Evolutionary conservation across 2,329 filamentous ascomycete genomes (phyloP), one percentile per base, ranked within the genome.

Genomic region (Fusarium euwallaceae): DNA sequence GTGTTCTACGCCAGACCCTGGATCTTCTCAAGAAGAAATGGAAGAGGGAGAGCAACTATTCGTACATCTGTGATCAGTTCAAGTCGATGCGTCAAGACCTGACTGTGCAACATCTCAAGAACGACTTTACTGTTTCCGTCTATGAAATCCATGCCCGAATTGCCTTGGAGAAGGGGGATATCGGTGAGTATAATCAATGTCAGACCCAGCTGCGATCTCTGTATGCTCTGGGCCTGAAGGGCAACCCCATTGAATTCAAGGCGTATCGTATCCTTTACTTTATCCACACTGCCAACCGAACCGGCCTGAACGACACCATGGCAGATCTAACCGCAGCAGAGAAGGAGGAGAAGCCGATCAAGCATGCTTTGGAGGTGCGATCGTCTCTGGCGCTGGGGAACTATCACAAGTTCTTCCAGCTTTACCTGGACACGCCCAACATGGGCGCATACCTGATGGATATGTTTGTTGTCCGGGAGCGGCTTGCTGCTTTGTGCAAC

Each of bases 111-210:
- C 96, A 94, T 81, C 95, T 99, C 86, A 95, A 95, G 86, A 98
- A 95, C 84, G 94, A 97, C 63, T 98, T 99, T 82, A 98, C 97
- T 29, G 95, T 98, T 74, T 93, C 90, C 73, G 97, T 98, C 58
- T 99, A 99, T 85, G 97, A 99, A 86, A 97, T 96, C 72, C 97
- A 99, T 86, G 97, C 96, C 74, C 93, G 97, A 71, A 98, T 99
- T 85, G 97, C 97, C 77, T 88, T 99, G 84, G 96, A 99, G 86
- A 98, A 97, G 90, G 95, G 94, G 86, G 97, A 99, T 88, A 91
- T 98, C 88, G 96, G 97, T 99, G 97, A 99, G 97, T 99, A 99
- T 97, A 99, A 99, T 88, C 97, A 99, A 90, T 99, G 97, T 86
- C 97, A 99, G 88, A 98, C 97, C 80, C 97, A 99, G 87, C 89